A percentile compares a stretch with the other conserved stretches of the same genome.
Conservation (phyloP, 1,284 basidiomycete genomes). For the Schizophyllum amplum region DNA sequence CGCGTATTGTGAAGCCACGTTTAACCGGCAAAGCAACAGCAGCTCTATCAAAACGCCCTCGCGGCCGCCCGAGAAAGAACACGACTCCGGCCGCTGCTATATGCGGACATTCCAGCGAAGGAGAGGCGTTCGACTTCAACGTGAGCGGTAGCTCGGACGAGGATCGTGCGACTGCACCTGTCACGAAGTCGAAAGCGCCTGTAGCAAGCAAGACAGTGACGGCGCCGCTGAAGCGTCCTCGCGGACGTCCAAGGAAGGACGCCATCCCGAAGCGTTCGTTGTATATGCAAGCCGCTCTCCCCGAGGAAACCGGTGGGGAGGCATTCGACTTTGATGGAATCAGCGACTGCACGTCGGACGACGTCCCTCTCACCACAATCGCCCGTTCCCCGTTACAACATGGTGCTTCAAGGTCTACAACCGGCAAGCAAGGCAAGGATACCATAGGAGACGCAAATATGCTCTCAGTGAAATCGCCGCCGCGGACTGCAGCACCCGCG, state of each 20-base stretch:
- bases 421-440: not conserved
- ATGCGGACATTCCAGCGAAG: constrained; percentile 6
- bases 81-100: constrained; percentile 5
- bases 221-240: constrained; percentile 4
- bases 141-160: constrained; percentile 8
- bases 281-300: too few relatives aligned
- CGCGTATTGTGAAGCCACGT: not conserved
- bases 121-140: constrained; percentile 24
- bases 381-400: not conserved
- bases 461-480: not conserved
- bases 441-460: not conserved
- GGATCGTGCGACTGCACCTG: not conserved
- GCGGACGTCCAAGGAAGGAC: not conserved
- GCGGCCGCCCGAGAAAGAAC: constrained; percentile 6
- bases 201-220: not conserved
- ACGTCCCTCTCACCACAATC: not conserved
- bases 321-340: not conserved
- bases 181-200: not conserved
- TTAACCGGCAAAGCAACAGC: not conserved
- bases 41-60: not conserved
- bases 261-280: not conserved
- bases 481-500: not conserved
- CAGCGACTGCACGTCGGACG: not conserved
- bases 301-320: not conserved
- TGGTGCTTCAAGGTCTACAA: not conserved